Evolutionary conservation across 1,139 yeast genomes (phyloP).

Genomic region (Saccharomyces hybrid): DNA sequence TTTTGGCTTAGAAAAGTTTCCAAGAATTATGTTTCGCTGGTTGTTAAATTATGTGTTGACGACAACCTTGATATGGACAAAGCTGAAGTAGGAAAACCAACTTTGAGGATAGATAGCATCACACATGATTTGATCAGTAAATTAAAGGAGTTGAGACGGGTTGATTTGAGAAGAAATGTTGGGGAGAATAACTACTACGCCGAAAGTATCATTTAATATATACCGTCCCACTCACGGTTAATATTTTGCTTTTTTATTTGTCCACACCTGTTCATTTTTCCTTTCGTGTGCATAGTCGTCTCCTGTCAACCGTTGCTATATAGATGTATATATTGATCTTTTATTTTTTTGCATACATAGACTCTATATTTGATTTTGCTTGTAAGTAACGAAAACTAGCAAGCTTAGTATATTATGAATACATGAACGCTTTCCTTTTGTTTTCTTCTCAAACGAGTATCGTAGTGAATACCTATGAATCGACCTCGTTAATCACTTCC

Average conservation of each 20-base stretch:
- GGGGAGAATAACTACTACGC: constrained; percentile 24
- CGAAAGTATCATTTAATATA: background rate
- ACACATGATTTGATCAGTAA: constrained; percentile 2
- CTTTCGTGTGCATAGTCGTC: background rate
- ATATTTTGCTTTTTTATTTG: too few relatives aligned
- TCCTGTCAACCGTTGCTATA: background rate
- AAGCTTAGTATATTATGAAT: background rate
- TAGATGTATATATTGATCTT: background rate
- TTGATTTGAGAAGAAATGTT: constrained; percentile 24
- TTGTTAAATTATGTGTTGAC: constrained; percentile 13
- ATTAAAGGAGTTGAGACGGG: constrained; percentile 15
- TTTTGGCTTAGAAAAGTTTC: constrained; percentile 12
- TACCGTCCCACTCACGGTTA: too few relatives aligned
- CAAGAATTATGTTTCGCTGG: constrained; percentile 13
- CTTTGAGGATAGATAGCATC: constrained; percentile 1
- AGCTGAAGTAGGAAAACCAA: constrained; percentile 2
- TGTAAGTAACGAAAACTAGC: background rate
- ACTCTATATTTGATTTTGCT: background rate
- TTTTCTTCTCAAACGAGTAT: too few relatives aligned
- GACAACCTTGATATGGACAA: constrained; percentile 7
- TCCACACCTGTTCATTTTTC: background rate
- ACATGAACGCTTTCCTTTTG: background rate
- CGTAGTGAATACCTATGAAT: background rate
- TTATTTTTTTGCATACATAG: background rate
- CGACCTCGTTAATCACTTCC: background rate